Percentiles rank a stretch among this genome's conserved stretches.
These are phyloP conservation scores for Gloeopeniophorella convolvens DNA, from an alignment of 768 basidiomycete species.

Conservation along the genomic window DNA sequence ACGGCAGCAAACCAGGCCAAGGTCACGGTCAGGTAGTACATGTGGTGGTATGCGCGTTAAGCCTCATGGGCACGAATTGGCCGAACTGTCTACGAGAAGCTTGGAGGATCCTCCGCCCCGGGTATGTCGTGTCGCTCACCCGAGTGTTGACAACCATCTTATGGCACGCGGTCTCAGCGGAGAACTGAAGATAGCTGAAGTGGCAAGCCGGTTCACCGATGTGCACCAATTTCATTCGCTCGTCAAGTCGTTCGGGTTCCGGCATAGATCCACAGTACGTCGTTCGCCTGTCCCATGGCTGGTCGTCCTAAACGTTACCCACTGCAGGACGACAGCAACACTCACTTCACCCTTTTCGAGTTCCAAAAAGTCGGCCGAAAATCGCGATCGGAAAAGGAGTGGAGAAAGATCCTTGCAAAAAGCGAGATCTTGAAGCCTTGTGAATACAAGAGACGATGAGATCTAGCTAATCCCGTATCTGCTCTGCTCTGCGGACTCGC, in stretches of 20 bases:
- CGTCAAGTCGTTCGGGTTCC: slow-evolving; percentile 66
- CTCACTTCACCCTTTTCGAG: slow-evolving; percentile 80
- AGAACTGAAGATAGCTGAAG: slow-evolving; percentile 82
- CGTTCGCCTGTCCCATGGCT: not conserved
- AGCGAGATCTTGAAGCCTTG: slow-evolving; percentile 73
- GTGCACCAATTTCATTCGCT: slow-evolving; percentile 61
- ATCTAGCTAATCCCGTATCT: not conserved
- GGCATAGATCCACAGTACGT: slow-evolving; percentile 57
- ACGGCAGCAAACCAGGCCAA: slow-evolving; percentile 29
- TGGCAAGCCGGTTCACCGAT: slow-evolving; percentile 73
- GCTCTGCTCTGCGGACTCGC: not conserved
- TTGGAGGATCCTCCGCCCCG: slow-evolving; percentile 77
- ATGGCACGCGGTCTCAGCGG: slow-evolving; percentile 41
- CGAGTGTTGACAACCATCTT: not conserved
- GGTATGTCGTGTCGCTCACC: slow-evolving; percentile 42
- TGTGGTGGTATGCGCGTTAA: slow-evolving; percentile 88
- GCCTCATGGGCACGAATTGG: slow-evolving; percentile 98
- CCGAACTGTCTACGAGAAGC: slow-evolving; percentile 83
- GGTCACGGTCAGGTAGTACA: slow-evolving; percentile 79
- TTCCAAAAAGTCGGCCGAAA: slow-evolving; percentile 57
- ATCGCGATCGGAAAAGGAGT: slow-evolving; percentile 49
- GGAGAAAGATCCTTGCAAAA: slow-evolving; percentile 46
- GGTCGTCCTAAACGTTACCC: not conserved
- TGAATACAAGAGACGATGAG: slow-evolving; percentile 84
- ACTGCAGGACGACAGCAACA: slow-evolving; percentile 68